A percentile compares a stretch with the other conserved stretches of the same genome.
Evolutionary conservation across 176 grass and related monocot genomes (phyloP).

Genomic region (Hsuehochloa calcarea): DNA sequence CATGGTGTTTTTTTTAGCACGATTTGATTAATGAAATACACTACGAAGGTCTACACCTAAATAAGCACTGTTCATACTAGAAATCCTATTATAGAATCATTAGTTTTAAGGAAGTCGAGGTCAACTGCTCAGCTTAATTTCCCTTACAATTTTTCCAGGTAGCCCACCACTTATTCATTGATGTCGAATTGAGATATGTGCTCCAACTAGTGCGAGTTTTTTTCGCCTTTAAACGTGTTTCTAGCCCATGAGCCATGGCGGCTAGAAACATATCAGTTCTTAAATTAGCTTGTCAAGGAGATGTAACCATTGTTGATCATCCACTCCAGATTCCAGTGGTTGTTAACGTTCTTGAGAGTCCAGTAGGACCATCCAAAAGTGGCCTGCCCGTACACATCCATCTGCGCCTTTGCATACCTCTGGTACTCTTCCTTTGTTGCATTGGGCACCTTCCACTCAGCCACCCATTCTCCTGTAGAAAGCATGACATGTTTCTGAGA

Average conservation of each 20-base stretch:
- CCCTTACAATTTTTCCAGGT: not conserved
- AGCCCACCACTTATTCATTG: not conserved
- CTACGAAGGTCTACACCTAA: no score
- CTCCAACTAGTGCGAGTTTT: not conserved
- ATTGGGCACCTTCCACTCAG: slow-evolving; percentile 30
- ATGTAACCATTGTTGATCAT: slow-evolving; percentile 79
- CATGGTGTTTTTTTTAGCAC: no score
- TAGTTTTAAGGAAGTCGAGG: not conserved
- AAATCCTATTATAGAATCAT: no score
- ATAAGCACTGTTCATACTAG: no score
- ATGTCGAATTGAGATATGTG: not conserved
- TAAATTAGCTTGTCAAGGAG: slow-evolving; percentile 30
- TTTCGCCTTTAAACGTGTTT: not conserved
- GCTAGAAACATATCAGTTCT: not conserved
- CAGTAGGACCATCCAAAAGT: slow-evolving; percentile 81
- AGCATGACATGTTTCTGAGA: not conserved
- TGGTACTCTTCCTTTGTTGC: slow-evolving; percentile 51
- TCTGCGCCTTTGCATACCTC: slow-evolving; percentile 38
- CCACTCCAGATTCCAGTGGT: slow-evolving; percentile 73
- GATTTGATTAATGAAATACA: no score
- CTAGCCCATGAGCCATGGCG: not conserved
- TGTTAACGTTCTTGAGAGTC: slow-evolving; percentile 45
- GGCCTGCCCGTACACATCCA: slow-evolving; percentile 44
- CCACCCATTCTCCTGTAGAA: slow-evolving; percentile 51
- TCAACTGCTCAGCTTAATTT: not conserved